Conservation (phyloP, 257 asterid genomes). For the Osmanthus fragrans region DNA sequence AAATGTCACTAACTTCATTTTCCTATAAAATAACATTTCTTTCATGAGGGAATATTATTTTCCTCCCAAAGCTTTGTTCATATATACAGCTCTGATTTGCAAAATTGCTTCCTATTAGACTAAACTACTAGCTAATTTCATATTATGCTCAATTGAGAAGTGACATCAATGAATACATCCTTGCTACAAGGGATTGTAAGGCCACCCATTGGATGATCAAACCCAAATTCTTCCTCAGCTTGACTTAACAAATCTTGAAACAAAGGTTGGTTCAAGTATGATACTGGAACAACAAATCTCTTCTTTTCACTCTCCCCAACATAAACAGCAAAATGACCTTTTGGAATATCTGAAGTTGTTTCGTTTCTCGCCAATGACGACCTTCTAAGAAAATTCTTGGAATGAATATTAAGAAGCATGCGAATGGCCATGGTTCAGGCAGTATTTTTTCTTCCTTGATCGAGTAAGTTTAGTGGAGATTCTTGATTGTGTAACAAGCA, state of each 20-base stretch:
- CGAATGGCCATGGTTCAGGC: constrained; percentile 35
- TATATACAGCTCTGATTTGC: neutral
- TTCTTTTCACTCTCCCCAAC: constrained; percentile 31
- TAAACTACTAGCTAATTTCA: neutral
- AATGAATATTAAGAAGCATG: constrained; percentile 38
- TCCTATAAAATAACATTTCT: neutral
- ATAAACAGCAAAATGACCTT: constrained; percentile 33
- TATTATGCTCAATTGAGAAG: constrained; percentile 9
- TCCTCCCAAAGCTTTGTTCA: neutral
- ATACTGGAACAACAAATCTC: constrained; percentile 28
- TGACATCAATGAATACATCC: constrained; percentile 17
- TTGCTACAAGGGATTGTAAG: constrained; percentile 24
- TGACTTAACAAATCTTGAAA: constrained; percentile 23
- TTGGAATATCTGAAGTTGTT: constrained; percentile 20
- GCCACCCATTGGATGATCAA: constrained; percentile 33
- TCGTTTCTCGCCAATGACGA: constrained; percentile 19
- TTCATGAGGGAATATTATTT: neutral
- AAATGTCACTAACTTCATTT: neutral
- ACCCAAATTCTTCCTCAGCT: constrained; percentile 28
- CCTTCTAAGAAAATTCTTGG: constrained; percentile 40
- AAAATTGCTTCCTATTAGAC: neutral
- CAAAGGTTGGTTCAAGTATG: constrained; percentile 25
- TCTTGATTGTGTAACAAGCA: neutral
- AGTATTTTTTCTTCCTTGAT: neutral
- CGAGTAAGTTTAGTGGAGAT: neutral